Evolutionary conservation across 139 green algal genomes (phyloP).

Genomic region (Pleodorina starrii): DNA sequence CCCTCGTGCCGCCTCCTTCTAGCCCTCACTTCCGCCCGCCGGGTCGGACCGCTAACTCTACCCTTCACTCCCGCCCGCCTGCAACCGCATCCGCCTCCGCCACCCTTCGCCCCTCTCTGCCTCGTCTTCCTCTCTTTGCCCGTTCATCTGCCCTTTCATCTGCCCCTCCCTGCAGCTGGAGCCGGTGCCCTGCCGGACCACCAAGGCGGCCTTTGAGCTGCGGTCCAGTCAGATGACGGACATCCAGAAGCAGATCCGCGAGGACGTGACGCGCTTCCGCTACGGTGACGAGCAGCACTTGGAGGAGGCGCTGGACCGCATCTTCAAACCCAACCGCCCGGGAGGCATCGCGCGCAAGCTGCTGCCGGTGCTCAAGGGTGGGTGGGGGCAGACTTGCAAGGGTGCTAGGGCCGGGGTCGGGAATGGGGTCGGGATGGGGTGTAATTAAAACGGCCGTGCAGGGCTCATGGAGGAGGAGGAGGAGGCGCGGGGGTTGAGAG

Average conservation of each 20-base stretch:
- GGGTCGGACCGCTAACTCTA: no score
- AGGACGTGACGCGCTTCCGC: conserved; percentile 74
- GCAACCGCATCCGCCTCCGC: no score
- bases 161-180: conserved; percentile 57
- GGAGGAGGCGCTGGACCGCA: conserved; percentile 94
- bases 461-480: neutral
- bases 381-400: no score
- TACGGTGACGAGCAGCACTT: conserved; percentile 99
- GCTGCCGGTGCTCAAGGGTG: conserved; percentile 79
- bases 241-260: conserved; percentile 96
- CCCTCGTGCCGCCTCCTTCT: no score
- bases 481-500: neutral
- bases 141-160: no score
- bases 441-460: no score
- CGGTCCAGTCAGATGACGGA: conserved; percentile 90
- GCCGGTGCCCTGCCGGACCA: conserved; percentile 82
- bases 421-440: no score
- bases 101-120: no score
- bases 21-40: no score
- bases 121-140: no score
- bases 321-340: conserved; percentile 88
- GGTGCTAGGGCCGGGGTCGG: no score
- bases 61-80: no score
- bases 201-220: conserved; percentile 79
- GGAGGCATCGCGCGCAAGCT: conserved; percentile 81